phyloP scores from a whole-genome alignment of 2,329 filamentous ascomycete species.

The Xylariales sp. region DNA sequence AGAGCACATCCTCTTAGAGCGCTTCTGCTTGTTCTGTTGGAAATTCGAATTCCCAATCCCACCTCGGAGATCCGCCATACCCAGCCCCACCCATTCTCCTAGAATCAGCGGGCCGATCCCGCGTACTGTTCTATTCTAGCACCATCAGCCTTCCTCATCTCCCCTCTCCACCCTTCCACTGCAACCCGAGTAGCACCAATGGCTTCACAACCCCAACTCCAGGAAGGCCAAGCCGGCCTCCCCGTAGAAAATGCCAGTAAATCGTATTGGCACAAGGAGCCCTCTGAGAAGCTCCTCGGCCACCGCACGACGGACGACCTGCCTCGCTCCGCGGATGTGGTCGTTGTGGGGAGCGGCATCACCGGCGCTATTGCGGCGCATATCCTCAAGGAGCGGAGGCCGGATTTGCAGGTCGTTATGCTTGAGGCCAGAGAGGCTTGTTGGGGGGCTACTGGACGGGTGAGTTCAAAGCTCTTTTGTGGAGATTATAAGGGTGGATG shows the following conservation, averaged over 20 bases:
- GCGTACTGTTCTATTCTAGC: no score
- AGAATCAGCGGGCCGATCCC: no score
- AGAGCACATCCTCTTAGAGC: no score
- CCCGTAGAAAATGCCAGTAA: constrained; percentile 56
- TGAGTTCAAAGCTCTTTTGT: constrained; percentile 36
- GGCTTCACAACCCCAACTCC: constrained; percentile 12
- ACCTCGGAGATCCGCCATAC: no score
- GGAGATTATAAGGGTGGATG: no score
- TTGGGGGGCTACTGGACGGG: constrained; percentile 78
- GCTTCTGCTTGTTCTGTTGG: no score
- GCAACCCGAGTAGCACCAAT: no score
- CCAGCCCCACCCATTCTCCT: no score
- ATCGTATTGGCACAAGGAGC: constrained; percentile 72
- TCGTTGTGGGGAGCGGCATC: constrained; percentile 72
- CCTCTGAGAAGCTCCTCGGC: constrained; percentile 59
- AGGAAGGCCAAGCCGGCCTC: constrained; percentile 42
- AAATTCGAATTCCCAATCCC: no score
- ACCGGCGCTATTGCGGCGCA: constrained; percentile 69
- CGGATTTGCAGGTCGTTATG: constrained; percentile 57
- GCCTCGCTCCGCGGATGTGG: constrained; percentile 59
- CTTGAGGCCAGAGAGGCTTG: constrained; percentile 76
- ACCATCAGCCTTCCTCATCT: no score
- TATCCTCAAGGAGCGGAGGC: constrained; percentile 46
- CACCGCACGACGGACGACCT: constrained; percentile 62
- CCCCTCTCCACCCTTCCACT: no score